These are phyloP conservation scores for Cyclotella kingstonii DNA, from an alignment of 108 stramenopile genomes.

Conservation along the genomic window DNA sequence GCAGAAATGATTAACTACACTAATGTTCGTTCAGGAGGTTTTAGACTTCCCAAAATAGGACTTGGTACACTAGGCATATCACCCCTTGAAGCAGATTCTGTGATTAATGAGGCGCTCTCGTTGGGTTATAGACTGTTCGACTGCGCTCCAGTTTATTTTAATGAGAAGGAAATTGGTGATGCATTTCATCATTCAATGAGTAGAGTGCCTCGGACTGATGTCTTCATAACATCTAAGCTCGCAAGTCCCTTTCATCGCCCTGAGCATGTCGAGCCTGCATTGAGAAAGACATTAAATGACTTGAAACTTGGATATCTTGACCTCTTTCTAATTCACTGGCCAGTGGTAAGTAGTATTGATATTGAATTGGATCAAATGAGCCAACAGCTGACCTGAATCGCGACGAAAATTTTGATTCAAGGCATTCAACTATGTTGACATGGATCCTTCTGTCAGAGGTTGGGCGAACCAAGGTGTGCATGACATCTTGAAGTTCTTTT, in stretches of 20 bases:
- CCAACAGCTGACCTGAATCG: neutral
- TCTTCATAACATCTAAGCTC: slow-evolving; percentile 85
- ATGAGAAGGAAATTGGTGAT: slow-evolving; percentile 72
- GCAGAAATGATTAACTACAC: slow-evolving; percentile 12
- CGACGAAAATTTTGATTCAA: neutral
- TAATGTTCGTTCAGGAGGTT: neutral
- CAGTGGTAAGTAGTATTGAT: slow-evolving; percentile 33
- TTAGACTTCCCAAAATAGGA: slow-evolving; percentile 7
- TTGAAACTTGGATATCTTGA: slow-evolving; percentile 86
- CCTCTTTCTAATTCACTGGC: slow-evolving; percentile 90
- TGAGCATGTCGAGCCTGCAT: slow-evolving; percentile 51
- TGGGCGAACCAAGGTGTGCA: slow-evolving; percentile 62
- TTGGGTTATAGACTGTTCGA: slow-evolving; percentile 69
- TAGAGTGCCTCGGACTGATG: slow-evolving; percentile 53
- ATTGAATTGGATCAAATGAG: neutral
- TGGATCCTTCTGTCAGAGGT: slow-evolving; percentile 52
- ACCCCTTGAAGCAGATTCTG: slow-evolving; percentile 3
- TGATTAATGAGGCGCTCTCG: slow-evolving; percentile 40
- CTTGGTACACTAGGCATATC: slow-evolving; percentile 13
- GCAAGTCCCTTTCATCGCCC: slow-evolving; percentile 76
- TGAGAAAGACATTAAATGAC: slow-evolving; percentile 73
- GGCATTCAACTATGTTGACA: slow-evolving; percentile 76
- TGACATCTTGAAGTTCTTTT: neutral
- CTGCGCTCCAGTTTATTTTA: slow-evolving; percentile 76
- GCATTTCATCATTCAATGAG: slow-evolving; percentile 47